phyloP scores from a whole-genome alignment of 2,329 filamentous ascomycete species.

The Periconia digitata region DNA sequence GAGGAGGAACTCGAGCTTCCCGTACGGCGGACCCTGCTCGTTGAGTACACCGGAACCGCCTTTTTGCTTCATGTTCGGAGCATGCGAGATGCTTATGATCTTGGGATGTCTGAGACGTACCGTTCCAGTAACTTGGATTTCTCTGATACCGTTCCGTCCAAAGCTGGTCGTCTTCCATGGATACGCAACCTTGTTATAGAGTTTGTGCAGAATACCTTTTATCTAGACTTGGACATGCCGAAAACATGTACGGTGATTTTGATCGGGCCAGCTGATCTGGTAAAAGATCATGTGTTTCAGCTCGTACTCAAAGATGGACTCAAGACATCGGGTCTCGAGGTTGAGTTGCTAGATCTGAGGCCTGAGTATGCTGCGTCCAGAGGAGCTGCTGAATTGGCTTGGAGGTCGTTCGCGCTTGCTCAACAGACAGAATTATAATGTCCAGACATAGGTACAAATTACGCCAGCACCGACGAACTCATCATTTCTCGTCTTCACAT shows the following conservation, averaged over 20 bases:
- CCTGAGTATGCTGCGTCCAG: not conserved
- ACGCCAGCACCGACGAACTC: too few relatives aligned
- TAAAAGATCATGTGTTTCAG: not conserved
- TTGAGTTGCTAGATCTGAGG: not conserved
- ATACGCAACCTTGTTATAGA: not conserved
- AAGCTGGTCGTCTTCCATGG: not conserved
- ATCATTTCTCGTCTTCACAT: too few relatives aligned
- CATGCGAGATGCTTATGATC: conserved; percentile 10
- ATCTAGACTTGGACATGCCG: not conserved
- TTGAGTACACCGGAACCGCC: conserved; percentile 8
- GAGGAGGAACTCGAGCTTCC: conserved; percentile 5
- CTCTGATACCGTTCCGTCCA: not conserved
- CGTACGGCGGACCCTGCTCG: conserved; percentile 5
- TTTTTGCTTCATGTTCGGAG: conserved; percentile 5
- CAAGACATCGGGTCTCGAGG: not conserved
- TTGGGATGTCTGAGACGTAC: not conserved
- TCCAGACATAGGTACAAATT: too few relatives aligned
- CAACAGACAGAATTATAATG: conserved; percentile 1
- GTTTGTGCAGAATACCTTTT: not conserved
- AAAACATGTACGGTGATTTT: conserved; percentile 6
- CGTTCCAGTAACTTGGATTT: not conserved
- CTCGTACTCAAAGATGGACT: not conserved
- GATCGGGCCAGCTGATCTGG: conserved; percentile 1
- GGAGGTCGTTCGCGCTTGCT: not conserved
- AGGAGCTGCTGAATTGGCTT: conserved; percentile 2